These are phyloP conservation scores for Diaporthe sp. DNA, from an alignment of 2,329 filamentous ascomycete genomes.

Conservation along the genomic window DNA sequence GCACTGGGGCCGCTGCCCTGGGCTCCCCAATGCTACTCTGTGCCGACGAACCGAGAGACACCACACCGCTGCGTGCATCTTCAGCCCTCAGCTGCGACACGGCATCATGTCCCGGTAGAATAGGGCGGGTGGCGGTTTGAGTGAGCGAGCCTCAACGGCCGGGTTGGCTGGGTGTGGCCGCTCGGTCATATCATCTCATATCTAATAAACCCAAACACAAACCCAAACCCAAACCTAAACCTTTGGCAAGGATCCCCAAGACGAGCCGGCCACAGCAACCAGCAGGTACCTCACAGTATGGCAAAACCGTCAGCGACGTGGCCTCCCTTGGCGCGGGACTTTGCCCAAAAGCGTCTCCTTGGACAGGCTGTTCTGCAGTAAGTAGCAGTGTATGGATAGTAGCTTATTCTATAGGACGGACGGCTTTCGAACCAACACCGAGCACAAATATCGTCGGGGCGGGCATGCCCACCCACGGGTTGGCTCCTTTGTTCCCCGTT, in stretches of 20 bases:
- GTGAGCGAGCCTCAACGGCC: conserved; percentile 15
- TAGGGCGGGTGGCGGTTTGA: neutral
- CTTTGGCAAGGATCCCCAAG: neutral
- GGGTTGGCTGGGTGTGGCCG: neutral
- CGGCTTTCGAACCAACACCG: neutral
- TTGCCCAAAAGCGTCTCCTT: neutral
- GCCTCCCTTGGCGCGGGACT: neutral
- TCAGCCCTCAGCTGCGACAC: neutral
- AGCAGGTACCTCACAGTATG: conserved; percentile 8
- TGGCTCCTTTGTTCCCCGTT: neutral
- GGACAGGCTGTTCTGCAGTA: neutral
- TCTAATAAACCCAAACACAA: neutral
- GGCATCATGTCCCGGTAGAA: neutral
- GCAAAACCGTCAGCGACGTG: neutral
- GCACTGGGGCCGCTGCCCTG: neutral
- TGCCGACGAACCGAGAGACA: conserved; percentile 25
- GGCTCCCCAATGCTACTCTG: conserved; percentile 16
- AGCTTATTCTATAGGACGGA: neutral
- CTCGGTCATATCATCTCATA: neutral
- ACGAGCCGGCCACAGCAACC: neutral
- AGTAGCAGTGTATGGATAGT: neutral
- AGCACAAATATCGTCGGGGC: neutral
- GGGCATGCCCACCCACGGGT: neutral
- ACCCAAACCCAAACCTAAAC: neutral
- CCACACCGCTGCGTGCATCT: neutral